Evolutionary conservation across 306 rosid species (phyloP).

Genomic region (Casuarina equisetifolia): DNA sequence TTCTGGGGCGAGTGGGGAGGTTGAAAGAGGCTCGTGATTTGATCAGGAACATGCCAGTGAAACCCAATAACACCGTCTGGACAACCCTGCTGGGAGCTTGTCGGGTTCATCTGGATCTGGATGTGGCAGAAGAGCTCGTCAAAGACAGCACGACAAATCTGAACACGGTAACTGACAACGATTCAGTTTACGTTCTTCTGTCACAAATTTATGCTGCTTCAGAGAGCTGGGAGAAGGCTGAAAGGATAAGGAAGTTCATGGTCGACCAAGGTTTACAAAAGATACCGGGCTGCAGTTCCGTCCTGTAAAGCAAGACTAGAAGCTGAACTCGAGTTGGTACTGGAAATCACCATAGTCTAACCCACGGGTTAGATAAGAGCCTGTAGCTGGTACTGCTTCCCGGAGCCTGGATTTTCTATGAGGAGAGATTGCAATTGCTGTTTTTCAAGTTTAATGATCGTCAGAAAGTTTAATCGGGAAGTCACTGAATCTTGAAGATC

Average conservation of each 20-base stretch:
- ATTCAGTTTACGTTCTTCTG: constrained; percentile 49
- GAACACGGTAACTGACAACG: constrained; percentile 16
- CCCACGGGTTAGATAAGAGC: background rate
- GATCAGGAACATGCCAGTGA: constrained; percentile 52
- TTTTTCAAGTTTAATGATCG: background rate
- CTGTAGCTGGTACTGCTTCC: background rate
- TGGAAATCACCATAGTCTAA: background rate
- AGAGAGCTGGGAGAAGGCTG: constrained; percentile 68
- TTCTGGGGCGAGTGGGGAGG: constrained; percentile 66
- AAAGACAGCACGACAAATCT: constrained; percentile 27
- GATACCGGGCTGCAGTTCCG: constrained; percentile 48
- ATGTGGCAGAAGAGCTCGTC: constrained; percentile 51
- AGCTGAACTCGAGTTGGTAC: too few species aligned
- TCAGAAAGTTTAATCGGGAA: background rate
- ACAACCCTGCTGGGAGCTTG: constrained; percentile 77
- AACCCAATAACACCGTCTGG: constrained; percentile 59
- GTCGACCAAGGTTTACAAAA: constrained; percentile 40
- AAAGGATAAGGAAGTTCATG: constrained; percentile 43
- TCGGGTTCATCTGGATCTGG: constrained; percentile 53
- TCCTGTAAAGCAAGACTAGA: constrained; percentile 4
- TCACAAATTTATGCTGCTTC: constrained; percentile 73
- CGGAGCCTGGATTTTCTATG: background rate
- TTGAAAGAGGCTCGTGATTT: constrained; percentile 55
- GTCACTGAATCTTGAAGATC: background rate
- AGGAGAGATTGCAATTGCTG: background rate